Evolutionary conservation across 768 basidiomycete genomes (phyloP).

Genomic region (Leccinum imitatum): DNA sequence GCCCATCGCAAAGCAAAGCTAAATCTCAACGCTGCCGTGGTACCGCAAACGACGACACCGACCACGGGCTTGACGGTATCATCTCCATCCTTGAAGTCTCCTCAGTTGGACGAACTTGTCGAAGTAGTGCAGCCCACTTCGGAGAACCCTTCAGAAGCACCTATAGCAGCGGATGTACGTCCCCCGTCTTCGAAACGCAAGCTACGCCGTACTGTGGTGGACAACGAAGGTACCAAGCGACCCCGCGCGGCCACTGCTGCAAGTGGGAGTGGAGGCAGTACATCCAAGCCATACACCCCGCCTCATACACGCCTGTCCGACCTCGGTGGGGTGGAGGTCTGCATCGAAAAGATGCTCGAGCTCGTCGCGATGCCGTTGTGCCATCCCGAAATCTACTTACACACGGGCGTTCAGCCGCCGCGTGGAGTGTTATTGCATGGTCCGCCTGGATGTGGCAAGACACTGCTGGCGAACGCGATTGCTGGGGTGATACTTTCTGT

Average conservation of each 20-base stretch:
- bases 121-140: not conserved
- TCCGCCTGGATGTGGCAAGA: conserved; percentile 97
- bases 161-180: conserved; percentile 6
- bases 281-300: conserved; percentile 50
- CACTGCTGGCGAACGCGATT: conserved; percentile 89
- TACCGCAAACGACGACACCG: not conserved
- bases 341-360: conserved; percentile 91
- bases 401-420: conserved; percentile 91
- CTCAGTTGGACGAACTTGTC: not conserved
- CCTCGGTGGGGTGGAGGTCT: conserved; percentile 83
- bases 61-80: not conserved
- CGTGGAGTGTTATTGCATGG: conserved; percentile 92
- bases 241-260: conserved; percentile 38
- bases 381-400: conserved; percentile 93
- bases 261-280: conserved; percentile 15
- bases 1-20: conserved; percentile 61
- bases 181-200: conserved; percentile 57
- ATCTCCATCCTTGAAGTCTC: not conserved
- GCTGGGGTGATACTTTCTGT: conserved; percentile 70
- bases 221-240: conserved; percentile 57
- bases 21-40: conserved; percentile 54
- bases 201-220: conserved; percentile 45
- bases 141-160: not conserved
- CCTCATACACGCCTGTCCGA: conserved; percentile 78
- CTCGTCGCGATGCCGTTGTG: conserved; percentile 94